phyloP scores from a whole-genome alignment of 169 alveolate species.

The Toxoplasma gondii region DNA sequence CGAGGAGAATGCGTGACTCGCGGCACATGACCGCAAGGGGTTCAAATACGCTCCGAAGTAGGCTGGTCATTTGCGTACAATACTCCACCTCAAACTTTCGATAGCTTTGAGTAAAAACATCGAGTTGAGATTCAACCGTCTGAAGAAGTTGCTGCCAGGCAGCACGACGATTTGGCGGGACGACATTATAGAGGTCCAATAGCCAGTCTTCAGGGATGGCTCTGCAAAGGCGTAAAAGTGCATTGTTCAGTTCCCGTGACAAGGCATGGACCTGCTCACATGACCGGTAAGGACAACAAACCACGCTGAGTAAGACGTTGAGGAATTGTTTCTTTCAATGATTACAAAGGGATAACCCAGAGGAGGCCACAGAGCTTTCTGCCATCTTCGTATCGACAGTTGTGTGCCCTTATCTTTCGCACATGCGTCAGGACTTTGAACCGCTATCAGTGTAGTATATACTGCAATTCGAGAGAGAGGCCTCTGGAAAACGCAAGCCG shows the following conservation, averaged over 20 bases:
- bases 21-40: slow-evolving; percentile 33
- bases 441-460: too few relatives aligned
- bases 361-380: too few relatives aligned
- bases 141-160: slow-evolving; percentile 44
- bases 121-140: slow-evolving; percentile 25
- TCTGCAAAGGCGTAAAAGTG: slow-evolving; percentile 22
- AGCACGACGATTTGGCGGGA: slow-evolving; percentile 2
- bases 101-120: slow-evolving; percentile 32
- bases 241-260: slow-evolving; percentile 27
- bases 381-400: too few relatives aligned
- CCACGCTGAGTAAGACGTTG: too few relatives aligned
- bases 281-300: not conserved
- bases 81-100: slow-evolving; percentile 43
- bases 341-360: too few relatives aligned
- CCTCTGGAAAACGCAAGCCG: too few relatives aligned
- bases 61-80: not conserved
- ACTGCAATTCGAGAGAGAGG: too few relatives aligned
- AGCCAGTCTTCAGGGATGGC: slow-evolving; percentile 19
- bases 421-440: too few relatives aligned
- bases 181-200: slow-evolving; percentile 17
- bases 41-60: not conserved
- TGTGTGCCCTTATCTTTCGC: too few relatives aligned
- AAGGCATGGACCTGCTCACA: slow-evolving; percentile 20
- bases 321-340: too few relatives aligned
- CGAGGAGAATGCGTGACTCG: slow-evolving; percentile 17